Conservation (phyloP, 129 eudicot species). For the Flaveria bidentis region DNA sequence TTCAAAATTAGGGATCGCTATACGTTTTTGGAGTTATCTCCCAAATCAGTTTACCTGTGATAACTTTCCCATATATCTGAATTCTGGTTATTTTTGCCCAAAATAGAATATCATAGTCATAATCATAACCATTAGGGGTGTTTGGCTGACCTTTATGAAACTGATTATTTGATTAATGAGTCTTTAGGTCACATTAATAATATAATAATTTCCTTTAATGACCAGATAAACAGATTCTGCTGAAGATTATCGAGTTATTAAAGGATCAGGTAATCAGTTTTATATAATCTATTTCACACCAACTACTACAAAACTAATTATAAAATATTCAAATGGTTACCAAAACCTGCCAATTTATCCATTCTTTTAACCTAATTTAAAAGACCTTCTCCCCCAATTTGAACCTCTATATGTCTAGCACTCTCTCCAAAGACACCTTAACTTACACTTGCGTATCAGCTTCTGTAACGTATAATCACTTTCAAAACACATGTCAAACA, state of each 20-base stretch:
- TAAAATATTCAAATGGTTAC: background rate
- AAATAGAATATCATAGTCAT: background rate
- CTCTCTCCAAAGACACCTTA: background rate
- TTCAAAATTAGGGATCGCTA: background rate
- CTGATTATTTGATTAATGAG: background rate
- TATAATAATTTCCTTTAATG: background rate
- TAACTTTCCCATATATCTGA: background rate
- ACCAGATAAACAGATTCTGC: background rate
- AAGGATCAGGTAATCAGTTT: background rate
- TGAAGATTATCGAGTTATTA: background rate
- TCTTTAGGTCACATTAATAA: background rate
- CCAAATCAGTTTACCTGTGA: background rate
- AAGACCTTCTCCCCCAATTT: no score
- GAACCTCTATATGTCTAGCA: background rate
- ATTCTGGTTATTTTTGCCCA: background rate
- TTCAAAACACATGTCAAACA: background rate
- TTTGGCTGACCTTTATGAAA: no score
- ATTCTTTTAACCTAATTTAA: background rate
- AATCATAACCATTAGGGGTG: background rate
- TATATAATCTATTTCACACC: background rate
- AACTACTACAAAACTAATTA: background rate
- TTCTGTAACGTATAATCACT: background rate
- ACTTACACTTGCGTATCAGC: background rate
- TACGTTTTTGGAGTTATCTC: background rate
- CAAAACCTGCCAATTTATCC: background rate